Conservation (phyloP, 2,329 filamentous ascomycete genomes). For the Pyrenophora graminea region DNA sequence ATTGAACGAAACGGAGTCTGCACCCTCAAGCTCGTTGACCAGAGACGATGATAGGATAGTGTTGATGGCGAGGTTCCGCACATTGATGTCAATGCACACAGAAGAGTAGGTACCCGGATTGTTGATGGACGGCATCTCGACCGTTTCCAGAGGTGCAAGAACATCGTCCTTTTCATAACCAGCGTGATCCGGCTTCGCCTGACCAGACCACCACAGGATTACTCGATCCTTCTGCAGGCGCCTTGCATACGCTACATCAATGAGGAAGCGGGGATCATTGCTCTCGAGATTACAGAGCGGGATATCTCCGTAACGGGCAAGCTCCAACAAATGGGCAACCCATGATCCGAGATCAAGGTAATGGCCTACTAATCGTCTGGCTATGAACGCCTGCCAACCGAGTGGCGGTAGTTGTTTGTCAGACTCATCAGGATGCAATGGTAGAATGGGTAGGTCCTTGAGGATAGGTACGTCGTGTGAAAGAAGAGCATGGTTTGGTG, state of each 20-base stretch:
- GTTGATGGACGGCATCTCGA: constrained; percentile 92
- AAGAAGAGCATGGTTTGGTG: constrained; percentile 78
- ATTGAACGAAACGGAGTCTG: constrained; percentile 84
- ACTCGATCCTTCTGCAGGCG: constrained; percentile 89
- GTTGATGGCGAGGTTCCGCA: constrained; percentile 95
- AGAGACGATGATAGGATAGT: constrained; percentile 95
- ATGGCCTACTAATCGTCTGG: constrained; percentile 81
- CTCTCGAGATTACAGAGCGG: constrained; percentile 94
- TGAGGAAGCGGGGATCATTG: constrained; percentile 91
- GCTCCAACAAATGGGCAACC: constrained; percentile 83
- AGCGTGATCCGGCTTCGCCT: constrained; percentile 87
- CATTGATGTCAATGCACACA: constrained; percentile 92
- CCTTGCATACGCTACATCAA: constrained; percentile 92
- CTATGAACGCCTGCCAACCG: constrained; percentile 90
- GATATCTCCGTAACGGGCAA: constrained; percentile 90
- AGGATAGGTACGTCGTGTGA: constrained; percentile 83
- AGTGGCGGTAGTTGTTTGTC: constrained; percentile 89
- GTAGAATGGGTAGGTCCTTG: constrained; percentile 80
- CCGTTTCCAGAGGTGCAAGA: constrained; percentile 76
- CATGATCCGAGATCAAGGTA: constrained; percentile 93
- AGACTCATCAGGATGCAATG: constrained; percentile 77
- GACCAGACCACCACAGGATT: constrained; percentile 94
- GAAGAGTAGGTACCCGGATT: constrained; percentile 92
- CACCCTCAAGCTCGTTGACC: constrained; percentile 93
- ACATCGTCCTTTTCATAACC: constrained; percentile 95